Base-by-base conservation (phyloP, 345 rosid species). In the Moricandia arvensis region DNA sequence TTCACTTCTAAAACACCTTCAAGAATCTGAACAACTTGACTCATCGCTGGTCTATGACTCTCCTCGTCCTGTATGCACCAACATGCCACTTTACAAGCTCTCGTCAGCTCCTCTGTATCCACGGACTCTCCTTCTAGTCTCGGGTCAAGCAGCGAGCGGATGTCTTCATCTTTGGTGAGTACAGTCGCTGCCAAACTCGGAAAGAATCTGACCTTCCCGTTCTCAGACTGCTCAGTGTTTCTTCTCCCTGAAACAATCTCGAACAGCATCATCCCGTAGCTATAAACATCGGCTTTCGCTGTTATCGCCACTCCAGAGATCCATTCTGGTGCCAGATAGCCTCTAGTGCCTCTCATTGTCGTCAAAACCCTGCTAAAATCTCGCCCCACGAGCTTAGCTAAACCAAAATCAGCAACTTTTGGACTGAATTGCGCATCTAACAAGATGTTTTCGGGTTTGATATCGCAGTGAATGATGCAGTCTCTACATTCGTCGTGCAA, bases 271-370 rank as follows among this genome's bases (percentile, higher is more conserved):
- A 93, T 90, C 3, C 98, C 98, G 8, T 85, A 90, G 81, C 98
- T 93, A 68, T 88, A 93, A 18, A 90, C 95, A 69, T 93, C 97
- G 0, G 93, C 97, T 72, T 93, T 90, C 3, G 90, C 86, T 5
- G 93, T 90, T 59, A 89, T 82, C 15, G 95, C 88, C n/a, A 88
- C 90, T 45, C 95, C 95, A 2, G 98, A 90, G 57, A 93, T 86
- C 98, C 97, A 93, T 73, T 93, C 97, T 0, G 95, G 97, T 3
- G 96, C 98, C 2, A 93, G 95, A 75, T 93, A 93, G 6, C 97
- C 95, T 82, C 93, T 83, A 21, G 97, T 90, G 15, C 98, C 98
- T 80, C 93, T 87, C 82, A 88, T 85, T 43, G 91, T 90, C 2
- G 97, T 93, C 59, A 90, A 83, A 18, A 88, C 95, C 71, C 98